These are phyloP conservation scores for Cynanchum wilfordii DNA, from an alignment of 257 asterid species.

Conservation along the genomic window DNA sequence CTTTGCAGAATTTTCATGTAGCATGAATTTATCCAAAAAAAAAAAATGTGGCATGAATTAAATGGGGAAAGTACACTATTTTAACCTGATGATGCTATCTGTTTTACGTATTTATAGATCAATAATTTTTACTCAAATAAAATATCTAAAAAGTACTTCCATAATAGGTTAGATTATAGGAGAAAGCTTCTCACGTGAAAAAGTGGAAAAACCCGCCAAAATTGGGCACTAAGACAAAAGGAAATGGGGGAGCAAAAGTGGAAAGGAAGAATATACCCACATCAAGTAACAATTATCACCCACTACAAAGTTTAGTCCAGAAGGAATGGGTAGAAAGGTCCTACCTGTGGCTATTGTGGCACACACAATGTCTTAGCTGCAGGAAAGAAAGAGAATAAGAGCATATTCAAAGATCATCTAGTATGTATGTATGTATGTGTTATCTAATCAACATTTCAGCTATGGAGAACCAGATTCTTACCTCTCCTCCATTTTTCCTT, in stretches of 20 bases:
- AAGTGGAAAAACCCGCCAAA: not conserved
- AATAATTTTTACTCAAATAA: too few species aligned
- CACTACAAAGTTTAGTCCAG: not conserved
- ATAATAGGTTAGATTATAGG: too few species aligned
- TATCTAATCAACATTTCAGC: not conserved
- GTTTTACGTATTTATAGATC: too few species aligned
- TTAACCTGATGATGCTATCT: too few species aligned
- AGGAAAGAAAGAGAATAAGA: not conserved
- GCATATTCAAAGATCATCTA: not conserved
- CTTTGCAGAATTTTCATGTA: not conserved
- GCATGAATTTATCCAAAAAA: too few species aligned
- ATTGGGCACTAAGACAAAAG: not conserved
- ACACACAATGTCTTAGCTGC: constrained; percentile 12
- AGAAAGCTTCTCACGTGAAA: not conserved
- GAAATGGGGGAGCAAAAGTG: not conserved
- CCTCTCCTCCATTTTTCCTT: not conserved
- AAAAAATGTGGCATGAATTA: not conserved
- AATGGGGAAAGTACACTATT: not conserved
- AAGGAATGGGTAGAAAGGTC: not conserved
- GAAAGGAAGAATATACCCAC: not conserved
- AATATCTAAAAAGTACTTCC: too few species aligned
- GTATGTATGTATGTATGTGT: not conserved
- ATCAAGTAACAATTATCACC: not conserved
- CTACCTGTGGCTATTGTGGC: constrained; percentile 15
- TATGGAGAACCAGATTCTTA: constrained; percentile 15